A percentile compares a stretch with the other conserved stretches of the same genome.
Evolutionary conservation across 495 filamentous ascomycete genomes (phyloP).

Genomic region (Pyrenula massariospora): DNA sequence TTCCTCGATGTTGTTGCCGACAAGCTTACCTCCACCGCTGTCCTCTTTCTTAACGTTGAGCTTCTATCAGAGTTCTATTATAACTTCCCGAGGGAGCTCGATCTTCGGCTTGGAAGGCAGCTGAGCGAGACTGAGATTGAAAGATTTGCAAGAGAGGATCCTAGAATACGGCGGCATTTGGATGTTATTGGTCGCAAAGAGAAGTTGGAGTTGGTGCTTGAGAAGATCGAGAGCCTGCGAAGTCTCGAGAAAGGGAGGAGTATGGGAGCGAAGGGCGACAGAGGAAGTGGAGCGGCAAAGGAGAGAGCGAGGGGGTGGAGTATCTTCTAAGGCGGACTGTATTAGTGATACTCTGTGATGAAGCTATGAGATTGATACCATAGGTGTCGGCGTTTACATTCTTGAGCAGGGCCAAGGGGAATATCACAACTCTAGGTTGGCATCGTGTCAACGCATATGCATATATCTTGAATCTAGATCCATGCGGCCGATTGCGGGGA

Average conservation of each 20-base stretch:
- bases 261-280: constrained; percentile 7
- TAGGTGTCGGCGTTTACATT: background rate
- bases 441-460: no score
- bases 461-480: no score
- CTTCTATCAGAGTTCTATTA: constrained; percentile 95
- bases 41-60: constrained; percentile 96
- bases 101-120: constrained; percentile 71
- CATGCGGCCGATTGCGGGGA: no score
- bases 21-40: constrained; percentile 87
- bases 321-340: background rate
- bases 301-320: constrained; percentile 1
- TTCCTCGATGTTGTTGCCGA: constrained; percentile 95
- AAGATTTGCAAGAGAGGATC: constrained; percentile 83
- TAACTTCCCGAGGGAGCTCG: constrained; percentile 88
- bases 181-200: constrained; percentile 89
- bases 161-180: constrained; percentile 74
- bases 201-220: constrained; percentile 77
- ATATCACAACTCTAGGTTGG: background rate
- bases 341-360: background rate
- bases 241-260: constrained; percentile 50
- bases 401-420: background rate
- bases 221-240: constrained; percentile 84
- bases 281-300: constrained; percentile 3
- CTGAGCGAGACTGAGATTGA: constrained; percentile 72
- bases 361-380: background rate